Percentiles rank a stretch among this genome's conserved stretches.
Evolutionary conservation across 2,329 filamentous ascomycete genomes (phyloP).

Genomic region (Colletotrichum sp.): DNA sequence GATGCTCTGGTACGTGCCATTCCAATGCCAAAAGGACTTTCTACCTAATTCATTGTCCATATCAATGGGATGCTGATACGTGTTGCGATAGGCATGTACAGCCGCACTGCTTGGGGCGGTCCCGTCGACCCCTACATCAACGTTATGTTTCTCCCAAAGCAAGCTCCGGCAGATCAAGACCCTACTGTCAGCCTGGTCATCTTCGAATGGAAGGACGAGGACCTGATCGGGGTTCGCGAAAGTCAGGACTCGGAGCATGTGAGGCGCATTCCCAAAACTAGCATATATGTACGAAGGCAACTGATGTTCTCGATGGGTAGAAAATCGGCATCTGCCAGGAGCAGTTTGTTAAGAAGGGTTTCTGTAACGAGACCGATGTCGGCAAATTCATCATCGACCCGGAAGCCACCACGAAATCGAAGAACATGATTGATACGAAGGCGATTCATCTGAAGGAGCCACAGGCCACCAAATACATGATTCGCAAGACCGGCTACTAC

Average conservation of each 20-base stretch:
- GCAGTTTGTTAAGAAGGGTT: conserved; percentile 67
- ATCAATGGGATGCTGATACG: neutral
- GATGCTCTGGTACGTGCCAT: conserved; percentile 65
- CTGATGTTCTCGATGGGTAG: conserved; percentile 36
- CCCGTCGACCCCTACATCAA: conserved; percentile 87
- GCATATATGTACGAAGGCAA: neutral
- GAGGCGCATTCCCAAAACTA: conserved; percentile 26
- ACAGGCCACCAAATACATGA: conserved; percentile 76
- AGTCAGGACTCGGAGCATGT: conserved; percentile 60
- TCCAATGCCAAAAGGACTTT: no score
- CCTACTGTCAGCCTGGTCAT: conserved; percentile 84
- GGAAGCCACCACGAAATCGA: conserved; percentile 75
- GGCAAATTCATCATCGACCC: conserved; percentile 83
- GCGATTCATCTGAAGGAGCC: conserved; percentile 83
- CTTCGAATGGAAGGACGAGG: conserved; percentile 91
- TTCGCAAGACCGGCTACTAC: conserved; percentile 94
- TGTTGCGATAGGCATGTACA: conserved; percentile 78
- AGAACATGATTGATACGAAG: conserved; percentile 76
- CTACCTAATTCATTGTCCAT: neutral
- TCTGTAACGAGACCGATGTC: conserved; percentile 78
- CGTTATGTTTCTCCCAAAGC: conserved; percentile 74
- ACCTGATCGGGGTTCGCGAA: conserved; percentile 74
- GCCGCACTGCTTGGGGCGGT: conserved; percentile 86
- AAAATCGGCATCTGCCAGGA: conserved; percentile 73
- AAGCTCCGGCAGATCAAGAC: conserved; percentile 66